A percentile compares a stretch with the other conserved stretches of the same genome.
These are phyloP conservation scores for Xerocomus minutiporus DNA, from an alignment of 1,284 basidiomycete genomes.

Conservation along the genomic window DNA sequence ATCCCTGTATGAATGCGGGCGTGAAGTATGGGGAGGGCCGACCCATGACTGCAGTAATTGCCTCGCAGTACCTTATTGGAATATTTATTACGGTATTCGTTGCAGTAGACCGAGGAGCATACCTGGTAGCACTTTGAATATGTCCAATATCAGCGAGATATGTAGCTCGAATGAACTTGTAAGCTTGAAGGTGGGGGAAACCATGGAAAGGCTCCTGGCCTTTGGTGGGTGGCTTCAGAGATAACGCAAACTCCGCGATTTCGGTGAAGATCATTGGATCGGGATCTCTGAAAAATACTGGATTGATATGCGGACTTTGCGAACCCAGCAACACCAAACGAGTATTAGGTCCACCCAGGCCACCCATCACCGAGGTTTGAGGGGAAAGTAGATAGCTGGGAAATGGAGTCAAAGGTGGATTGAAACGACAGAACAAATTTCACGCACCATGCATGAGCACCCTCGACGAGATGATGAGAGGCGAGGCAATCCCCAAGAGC, in stretches of 20 bases:
- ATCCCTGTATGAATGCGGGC: conserved; percentile 63
- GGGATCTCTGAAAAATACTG: conserved; percentile 61
- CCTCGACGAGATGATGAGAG: conserved; percentile 72
- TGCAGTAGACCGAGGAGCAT: conserved; percentile 15
- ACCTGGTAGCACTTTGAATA: conserved; percentile 70
- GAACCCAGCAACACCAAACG: conserved; percentile 68
- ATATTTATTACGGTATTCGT: conserved; percentile 5
- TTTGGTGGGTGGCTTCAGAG: conserved; percentile 68
- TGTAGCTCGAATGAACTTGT: conserved; percentile 78
- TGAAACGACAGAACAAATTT: not conserved
- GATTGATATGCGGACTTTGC: conserved; percentile 48
- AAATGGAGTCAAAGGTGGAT: conserved; percentile 10
- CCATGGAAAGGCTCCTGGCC: conserved; percentile 85
- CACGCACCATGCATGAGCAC: conserved; percentile 85
- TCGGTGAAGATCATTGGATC: conserved; percentile 89
- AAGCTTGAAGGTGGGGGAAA: conserved; percentile 84
- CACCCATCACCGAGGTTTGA: conserved; percentile 73
- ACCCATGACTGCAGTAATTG: conserved; percentile 68
- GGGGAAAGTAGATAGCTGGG: conserved; percentile 85
- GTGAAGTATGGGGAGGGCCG: conserved; percentile 70
- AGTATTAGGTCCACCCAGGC: conserved; percentile 55
- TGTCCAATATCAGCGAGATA: conserved; percentile 79
- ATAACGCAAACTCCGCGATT: conserved; percentile 88
- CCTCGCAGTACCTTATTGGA: conserved; percentile 81
- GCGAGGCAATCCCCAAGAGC: conserved; percentile 83